A percentile compares a stretch with the other conserved stretches of the same genome.
Evolutionary conservation across 2,329 filamentous ascomycete species (phyloP).

Genomic region (Macrophomina pseudophaseolina): DNA sequence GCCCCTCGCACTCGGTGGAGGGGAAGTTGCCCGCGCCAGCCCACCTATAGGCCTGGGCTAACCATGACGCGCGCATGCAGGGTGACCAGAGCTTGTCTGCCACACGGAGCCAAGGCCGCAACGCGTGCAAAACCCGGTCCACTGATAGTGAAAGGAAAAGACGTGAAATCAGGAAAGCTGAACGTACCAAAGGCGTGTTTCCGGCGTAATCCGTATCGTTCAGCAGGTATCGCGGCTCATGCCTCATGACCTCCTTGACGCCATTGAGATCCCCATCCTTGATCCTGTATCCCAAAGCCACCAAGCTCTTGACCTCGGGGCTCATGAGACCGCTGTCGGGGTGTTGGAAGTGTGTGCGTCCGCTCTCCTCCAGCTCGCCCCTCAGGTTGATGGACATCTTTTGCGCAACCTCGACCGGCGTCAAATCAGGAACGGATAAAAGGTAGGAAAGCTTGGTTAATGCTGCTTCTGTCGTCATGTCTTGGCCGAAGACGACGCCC

Average conservation of each 20-base stretch:
- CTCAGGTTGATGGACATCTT: conserved; percentile 77
- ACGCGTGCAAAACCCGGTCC: not conserved
- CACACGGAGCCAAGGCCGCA: conserved; percentile 1
- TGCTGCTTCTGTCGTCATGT: conserved; percentile 88
- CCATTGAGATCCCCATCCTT: conserved; percentile 70
- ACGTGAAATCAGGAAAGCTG: conserved; percentile 4
- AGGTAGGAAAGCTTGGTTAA: conserved; percentile 90
- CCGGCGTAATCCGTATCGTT: conserved; percentile 81
- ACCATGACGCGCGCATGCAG: conserved; percentile 3
- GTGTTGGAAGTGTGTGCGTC: conserved; percentile 76
- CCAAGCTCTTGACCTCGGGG: conserved; percentile 68
- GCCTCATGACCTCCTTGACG: conserved; percentile 70
- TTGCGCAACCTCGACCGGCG: conserved; percentile 67
- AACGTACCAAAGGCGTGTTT: conserved; percentile 66
- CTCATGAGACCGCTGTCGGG: conserved; percentile 63
- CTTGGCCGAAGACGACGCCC: conserved; percentile 86
- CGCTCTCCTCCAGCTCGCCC: conserved; percentile 82
- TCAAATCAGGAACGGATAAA: conserved; percentile 70
- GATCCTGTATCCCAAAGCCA: conserved; percentile 80
- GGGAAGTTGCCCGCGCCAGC: not conserved
- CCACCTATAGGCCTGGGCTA: not conserved
- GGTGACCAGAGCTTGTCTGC: not conserved
- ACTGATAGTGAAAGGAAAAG: not conserved
- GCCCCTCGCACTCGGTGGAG: conserved; percentile 8
- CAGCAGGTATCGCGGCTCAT: conserved; percentile 70